A percentile compares a stretch with the other conserved stretches of the same genome.
phyloP scores from a whole-genome alignment of 805 yeast species.

The Myxozyma monticola region DNA sequence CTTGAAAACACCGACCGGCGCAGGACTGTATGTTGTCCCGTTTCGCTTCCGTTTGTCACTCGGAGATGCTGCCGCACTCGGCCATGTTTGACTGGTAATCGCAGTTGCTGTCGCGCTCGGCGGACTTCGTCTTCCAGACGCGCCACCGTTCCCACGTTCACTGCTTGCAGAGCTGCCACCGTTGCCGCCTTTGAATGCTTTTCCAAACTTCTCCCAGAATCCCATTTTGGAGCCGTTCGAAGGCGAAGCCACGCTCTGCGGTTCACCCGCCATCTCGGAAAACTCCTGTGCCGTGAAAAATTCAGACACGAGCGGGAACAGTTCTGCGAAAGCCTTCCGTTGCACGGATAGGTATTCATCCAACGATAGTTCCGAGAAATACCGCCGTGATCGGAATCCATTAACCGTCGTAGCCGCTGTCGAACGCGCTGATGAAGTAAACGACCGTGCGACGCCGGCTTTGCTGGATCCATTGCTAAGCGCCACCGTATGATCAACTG shows the following conservation, averaged over 20 bases:
- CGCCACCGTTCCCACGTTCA: constrained; percentile 7
- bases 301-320: constrained; percentile 40
- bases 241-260: constrained; percentile 1
- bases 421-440: constrained; percentile 12
- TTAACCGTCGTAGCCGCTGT: background rate
- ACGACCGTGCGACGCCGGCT: constrained; percentile 9
- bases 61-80: background rate
- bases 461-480: too few relatives aligned
- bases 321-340: constrained; percentile 55
- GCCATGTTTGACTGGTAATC: background rate
- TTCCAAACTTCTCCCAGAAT: constrained; percentile 51
- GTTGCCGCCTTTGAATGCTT: constrained; percentile 39
- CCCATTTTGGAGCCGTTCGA: constrained; percentile 41
- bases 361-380: constrained; percentile 45
- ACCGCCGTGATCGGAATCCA: too few relatives aligned
- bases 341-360: constrained; percentile 60
- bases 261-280: constrained; percentile 37
- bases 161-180: too few relatives aligned
- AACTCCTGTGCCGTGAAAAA: constrained; percentile 43
- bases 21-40: background rate
- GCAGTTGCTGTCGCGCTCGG: background rate
- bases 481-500: too few relatives aligned
- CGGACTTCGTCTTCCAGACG: constrained; percentile 1
- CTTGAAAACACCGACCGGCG: constrained; percentile 63
- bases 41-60: constrained; percentile 24